A percentile compares a stretch with the other conserved stretches of the same genome.
Evolutionary conservation across 345 rosid genomes (phyloP).

Genomic region (Citropsis articulata): DNA sequence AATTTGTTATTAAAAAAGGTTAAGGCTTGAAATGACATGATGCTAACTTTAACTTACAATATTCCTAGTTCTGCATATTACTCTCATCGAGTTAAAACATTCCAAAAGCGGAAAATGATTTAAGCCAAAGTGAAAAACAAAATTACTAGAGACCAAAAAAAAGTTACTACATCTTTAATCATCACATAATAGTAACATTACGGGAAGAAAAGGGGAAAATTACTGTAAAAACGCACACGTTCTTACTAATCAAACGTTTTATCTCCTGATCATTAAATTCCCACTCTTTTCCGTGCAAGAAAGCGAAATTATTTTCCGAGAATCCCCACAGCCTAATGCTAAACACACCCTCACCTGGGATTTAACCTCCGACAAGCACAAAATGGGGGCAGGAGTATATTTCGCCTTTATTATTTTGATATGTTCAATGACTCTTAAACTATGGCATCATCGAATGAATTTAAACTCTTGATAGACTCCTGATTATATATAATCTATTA

Average conservation of each 20-base stretch:
- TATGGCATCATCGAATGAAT: background rate
- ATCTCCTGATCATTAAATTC: background rate
- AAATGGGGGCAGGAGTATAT: background rate
- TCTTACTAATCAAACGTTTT: background rate
- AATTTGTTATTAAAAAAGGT: background rate
- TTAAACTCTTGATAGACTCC: background rate
- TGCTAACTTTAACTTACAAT: background rate
- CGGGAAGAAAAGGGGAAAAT: background rate
- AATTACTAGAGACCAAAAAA: slow-evolving; percentile 4
- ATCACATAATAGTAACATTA: background rate
- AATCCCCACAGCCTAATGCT: background rate
- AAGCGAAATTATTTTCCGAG: background rate
- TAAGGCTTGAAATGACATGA: background rate
- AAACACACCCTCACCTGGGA: background rate
- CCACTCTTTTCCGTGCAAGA: background rate
- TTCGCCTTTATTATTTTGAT: too few species aligned
- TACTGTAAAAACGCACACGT: slow-evolving; percentile 4
- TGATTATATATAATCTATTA: too few species aligned
- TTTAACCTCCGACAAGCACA: background rate
- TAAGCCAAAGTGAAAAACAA: background rate
- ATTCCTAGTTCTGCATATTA: background rate
- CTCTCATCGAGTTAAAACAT: background rate
- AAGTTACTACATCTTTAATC: background rate
- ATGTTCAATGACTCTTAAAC: too few species aligned
- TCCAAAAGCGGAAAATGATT: background rate